phyloP scores from a whole-genome alignment of 78 protist genomes.

The Creolimax fragrantissima region DNA sequence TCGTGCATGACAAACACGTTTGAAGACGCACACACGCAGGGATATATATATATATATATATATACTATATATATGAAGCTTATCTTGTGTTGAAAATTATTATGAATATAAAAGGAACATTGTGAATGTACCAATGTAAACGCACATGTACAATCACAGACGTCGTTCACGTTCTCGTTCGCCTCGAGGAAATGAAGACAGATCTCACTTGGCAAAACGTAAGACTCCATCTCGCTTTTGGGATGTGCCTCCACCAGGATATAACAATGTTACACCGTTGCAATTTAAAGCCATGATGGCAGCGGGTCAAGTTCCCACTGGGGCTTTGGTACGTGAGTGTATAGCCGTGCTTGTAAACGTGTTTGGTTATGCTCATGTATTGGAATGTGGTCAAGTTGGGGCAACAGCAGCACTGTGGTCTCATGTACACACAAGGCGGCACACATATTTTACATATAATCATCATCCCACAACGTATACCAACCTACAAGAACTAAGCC shows the following conservation, averaged over 20 bases:
- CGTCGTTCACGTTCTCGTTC: neutral
- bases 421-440: no score
- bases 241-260: slow-evolving; percentile 11
- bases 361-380: no score
- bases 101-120: neutral
- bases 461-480: no score
- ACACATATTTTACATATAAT: no score
- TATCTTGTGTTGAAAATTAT: neutral
- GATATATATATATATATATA: neutral
- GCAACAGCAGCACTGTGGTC: no score
- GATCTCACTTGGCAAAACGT: neutral
- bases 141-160: neutral
- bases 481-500: no score
- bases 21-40: neutral
- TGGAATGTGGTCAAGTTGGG: no score
- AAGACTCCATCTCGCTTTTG: neutral
- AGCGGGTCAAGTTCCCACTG: slow-evolving; percentile 3
- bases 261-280: neutral
- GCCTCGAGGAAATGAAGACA: neutral
- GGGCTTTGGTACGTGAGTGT: neutral
- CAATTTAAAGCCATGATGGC: slow-evolving; percentile 1
- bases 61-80: neutral
- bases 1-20: neutral
- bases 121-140: neutral
- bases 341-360: no score